Base-by-base conservation (phyloP, 2,329 filamentous ascomycete genomes). In the Alternaria consortialis region DNA sequence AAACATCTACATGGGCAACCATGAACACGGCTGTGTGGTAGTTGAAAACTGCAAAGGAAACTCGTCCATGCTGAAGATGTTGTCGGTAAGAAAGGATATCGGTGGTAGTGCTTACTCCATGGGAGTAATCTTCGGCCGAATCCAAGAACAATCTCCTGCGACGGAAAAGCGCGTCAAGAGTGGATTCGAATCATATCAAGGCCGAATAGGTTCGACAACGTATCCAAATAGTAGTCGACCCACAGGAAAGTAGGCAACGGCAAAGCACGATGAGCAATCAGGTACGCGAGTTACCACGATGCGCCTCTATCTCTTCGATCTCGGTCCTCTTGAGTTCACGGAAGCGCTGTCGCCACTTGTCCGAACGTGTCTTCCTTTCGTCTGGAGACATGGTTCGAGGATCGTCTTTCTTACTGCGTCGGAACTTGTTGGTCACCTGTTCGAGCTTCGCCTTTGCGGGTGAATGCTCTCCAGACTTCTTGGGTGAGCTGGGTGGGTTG, bases 361-460 rank as follows among this genome's bases (percentile, higher is more conserved):
- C 67, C 2, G 73, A 69, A 42, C 75, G 77, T 50, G 65, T 68
- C 47, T 63, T 67, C 70, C 77, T 79, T 7, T 80, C 75, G 15
- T 77, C 77, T 3, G 72, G 72, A n/a, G 74, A 77, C 70, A 78
- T 73, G 55, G 62, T 70, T 13, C 73, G 71, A 34, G 70, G 60
- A n/a, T 79, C 76, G n/a, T 77, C 72, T 56, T 75, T 74, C 69
- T 74, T 77, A 52, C 72, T 75, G 32, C 79, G 80, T 39, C 68
- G 63, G 57, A 82, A 80, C 63, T 80, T 82, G 72, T 80, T 81
- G 31, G 81, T 81, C 34, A 84, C 78, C 42, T 80, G 77, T 69
- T 82, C 81, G 48, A 83, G 80, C 72, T 80, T 81, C 50, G 76
- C 80, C 65, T 83, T 82, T 53, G 82, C 77, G 17, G 81, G 82